These are phyloP conservation scores for Amanita pseudoporphyria DNA, from an alignment of 768 basidiomycete species.

Conservation along the genomic window DNA sequence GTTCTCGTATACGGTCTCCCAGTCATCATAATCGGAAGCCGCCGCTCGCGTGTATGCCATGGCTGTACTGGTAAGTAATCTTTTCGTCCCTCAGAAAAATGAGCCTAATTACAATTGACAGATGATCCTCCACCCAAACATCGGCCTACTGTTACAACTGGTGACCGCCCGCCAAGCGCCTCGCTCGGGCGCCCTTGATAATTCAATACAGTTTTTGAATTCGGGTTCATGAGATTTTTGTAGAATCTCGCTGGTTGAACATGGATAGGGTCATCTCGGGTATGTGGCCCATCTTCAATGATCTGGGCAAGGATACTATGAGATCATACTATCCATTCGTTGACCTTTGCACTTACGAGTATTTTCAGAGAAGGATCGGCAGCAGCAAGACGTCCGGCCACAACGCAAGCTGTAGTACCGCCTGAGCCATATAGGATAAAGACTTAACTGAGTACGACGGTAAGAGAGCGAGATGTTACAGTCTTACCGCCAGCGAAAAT, in stretches of 20 bases:
- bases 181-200: slow-evolving; percentile 35
- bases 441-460: too few species aligned
- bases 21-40: slow-evolving; percentile 59
- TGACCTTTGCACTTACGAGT: slow-evolving; percentile 28
- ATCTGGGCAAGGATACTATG: slow-evolving; percentile 21
- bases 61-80: slow-evolving; percentile 21
- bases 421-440: slow-evolving; percentile 17
- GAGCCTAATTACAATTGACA: slow-evolving; percentile 27
- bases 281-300: slow-evolving; percentile 49
- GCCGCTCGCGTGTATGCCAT: slow-evolving; percentile 49
- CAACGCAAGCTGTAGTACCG: slow-evolving; percentile 47
- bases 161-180: slow-evolving; percentile 31
- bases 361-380: slow-evolving; percentile 48
- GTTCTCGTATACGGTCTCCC: slow-evolving; percentile 42
- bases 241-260: slow-evolving; percentile 45
- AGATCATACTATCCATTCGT: background rate
- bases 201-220: slow-evolving; percentile 32
- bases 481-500: slow-evolving; percentile 47
- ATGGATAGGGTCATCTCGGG: slow-evolving; percentile 34
- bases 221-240: slow-evolving; percentile 25
- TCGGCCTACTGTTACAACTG: slow-evolving; percentile 34
- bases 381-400: slow-evolving; percentile 43
- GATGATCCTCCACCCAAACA: slow-evolving; percentile 54
- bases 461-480: too few species aligned
- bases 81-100: background rate